Percentiles rank a stretch among this genome's conserved stretches.
Conservation (phyloP, 163 green algal genomes). For the Volvox carteri region DNA sequence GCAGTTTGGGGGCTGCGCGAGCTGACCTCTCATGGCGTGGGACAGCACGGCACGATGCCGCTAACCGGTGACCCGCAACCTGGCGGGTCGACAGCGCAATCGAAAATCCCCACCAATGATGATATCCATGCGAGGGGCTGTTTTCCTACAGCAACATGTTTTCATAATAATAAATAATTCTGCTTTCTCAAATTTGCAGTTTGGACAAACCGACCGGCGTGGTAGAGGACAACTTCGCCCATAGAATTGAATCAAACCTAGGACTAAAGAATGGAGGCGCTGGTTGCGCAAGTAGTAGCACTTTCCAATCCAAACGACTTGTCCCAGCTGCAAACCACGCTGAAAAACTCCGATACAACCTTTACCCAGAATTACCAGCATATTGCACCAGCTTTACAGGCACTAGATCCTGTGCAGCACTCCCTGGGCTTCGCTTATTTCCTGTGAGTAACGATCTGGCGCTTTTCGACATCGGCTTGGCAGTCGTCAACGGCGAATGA, state of each 20-base stretch:
- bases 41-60: slow-evolving; percentile 1
- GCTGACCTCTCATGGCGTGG: too few species aligned
- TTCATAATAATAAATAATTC: not conserved
- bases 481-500: not conserved
- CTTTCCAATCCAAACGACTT: slow-evolving; percentile 47
- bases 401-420: slow-evolving; percentile 30
- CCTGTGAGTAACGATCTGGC: slow-evolving; percentile 52
- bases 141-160: not conserved
- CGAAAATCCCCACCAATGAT: slow-evolving; percentile 2
- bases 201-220: not conserved
- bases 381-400: slow-evolving; percentile 32
- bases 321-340: not conserved
- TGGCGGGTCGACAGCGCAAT: not conserved
- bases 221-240: too few species aligned
- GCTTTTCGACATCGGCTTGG: not conserved
- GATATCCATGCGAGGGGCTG: not conserved
- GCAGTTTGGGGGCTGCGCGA: too few species aligned
- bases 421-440: slow-evolving; percentile 42
- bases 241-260: too few species aligned
- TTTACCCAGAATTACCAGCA: slow-evolving; percentile 31
- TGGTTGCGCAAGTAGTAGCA: slow-evolving; percentile 46
- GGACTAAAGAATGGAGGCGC: slow-evolving; percentile 41
- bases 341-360: slow-evolving; percentile 4
- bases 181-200: not conserved
- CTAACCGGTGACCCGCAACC: not conserved